Conservation (phyloP, 768 basidiomycete species). For the Leccinellum luteum region DNA sequence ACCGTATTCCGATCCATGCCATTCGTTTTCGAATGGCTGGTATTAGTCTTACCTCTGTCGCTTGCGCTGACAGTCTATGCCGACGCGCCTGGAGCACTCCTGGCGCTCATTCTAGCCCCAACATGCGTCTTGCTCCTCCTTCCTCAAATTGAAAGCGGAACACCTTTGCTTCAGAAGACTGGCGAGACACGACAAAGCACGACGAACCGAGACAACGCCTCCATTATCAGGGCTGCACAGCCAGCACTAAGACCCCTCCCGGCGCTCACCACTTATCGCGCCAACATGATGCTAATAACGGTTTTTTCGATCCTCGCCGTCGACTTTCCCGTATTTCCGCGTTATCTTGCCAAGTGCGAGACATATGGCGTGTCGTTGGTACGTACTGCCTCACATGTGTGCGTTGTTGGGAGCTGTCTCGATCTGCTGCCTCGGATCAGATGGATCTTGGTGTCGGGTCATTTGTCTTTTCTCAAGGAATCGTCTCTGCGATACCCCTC, state of each 20-base stretch:
- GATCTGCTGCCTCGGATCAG: constrained; percentile 39
- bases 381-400: constrained; percentile 20
- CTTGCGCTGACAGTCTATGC: constrained; percentile 80
- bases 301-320: constrained; percentile 90
- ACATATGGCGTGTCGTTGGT: constrained; percentile 94
- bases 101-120: constrained; percentile 45
- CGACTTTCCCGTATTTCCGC: constrained; percentile 91
- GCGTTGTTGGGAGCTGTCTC: neutral
- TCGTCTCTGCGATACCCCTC: constrained; percentile 84
- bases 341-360: constrained; percentile 88
- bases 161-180: constrained; percentile 50
- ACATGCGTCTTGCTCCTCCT: constrained; percentile 44
- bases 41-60: constrained; percentile 76
- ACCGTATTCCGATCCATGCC: constrained; percentile 35
- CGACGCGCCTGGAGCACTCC: constrained; percentile 50
- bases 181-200: neutral
- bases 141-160: constrained; percentile 41
- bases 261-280: constrained; percentile 82
- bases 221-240: neutral
- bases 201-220: neutral
- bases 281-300: constrained; percentile 96
- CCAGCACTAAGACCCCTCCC: constrained; percentile 48
- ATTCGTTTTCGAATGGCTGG: constrained; percentile 52
- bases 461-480: constrained; percentile 94
- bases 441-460: constrained; percentile 99